Evolutionary conservation across 495 filamentous ascomycete genomes (phyloP), one percentile per base, ranked within the genome.

Genomic region (Aspergillus hancockii): DNA sequence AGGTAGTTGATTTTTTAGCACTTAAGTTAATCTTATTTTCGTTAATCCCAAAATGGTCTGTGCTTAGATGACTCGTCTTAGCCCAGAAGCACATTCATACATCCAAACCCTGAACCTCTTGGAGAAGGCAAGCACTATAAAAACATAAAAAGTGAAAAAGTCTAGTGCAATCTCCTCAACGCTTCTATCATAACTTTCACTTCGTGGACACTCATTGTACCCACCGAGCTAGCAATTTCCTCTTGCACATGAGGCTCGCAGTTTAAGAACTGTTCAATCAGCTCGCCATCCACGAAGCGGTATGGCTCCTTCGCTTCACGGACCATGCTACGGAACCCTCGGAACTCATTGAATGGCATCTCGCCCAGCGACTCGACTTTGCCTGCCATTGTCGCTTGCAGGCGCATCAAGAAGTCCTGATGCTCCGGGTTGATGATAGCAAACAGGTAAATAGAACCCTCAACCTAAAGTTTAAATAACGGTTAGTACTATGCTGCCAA

Each of bases 381-480:
- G n/a, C 81, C 77, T 10, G 87, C 80, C 54, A 98, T 79, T 19
- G 81, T 83, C 3, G 75, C 70, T 75, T 99, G 94, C 28, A 99
- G 85, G 3, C 84, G 82, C 73, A 97, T 90, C 12, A 99, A 83
- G 54, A 96, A 80, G 60, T 96, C 87, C 61, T 89, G 88, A 45
- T 88, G 80, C 0, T 80, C 69, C 0, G 85, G 78, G 10, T 84
- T 77, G 58, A 99, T 92, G 7, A 86, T 73, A 0, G 86, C 91
- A 71, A 94, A 92, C 66, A 98, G 85, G 72, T 96, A 96, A 59
- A 99, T 88, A 10, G 89, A 88, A 36, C 94, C 94, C 68, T 97
- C 94, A 23, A 91, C 86, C 91, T 96, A 57, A 16, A 18, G 19
- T 25, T 46, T 36, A 2, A 4, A 49, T 36, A 25, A 8, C 22